These are phyloP conservation scores for Carex kokanica DNA, from an alignment of 176 grass and related monocot genomes.

Conservation along the genomic window DNA sequence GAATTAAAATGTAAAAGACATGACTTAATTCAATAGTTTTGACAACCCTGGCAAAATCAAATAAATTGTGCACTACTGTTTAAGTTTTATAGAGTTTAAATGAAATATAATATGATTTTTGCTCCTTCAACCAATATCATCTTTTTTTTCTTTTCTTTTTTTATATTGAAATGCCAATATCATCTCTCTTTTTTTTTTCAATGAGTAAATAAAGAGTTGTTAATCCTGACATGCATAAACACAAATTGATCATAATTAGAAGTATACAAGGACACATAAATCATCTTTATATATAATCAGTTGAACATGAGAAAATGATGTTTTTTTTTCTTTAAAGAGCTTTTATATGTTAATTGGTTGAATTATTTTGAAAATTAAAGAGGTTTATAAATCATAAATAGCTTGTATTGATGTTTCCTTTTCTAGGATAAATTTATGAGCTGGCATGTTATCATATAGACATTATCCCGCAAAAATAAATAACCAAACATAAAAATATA, in stretches of 20 bases:
- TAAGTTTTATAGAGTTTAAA: too few relatives aligned
- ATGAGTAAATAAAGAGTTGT: not conserved
- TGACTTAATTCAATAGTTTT: not conserved
- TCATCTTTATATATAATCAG: not conserved
- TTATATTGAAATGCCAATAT: too few relatives aligned
- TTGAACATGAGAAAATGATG: not conserved
- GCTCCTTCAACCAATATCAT: not conserved
- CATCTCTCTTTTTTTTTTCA: not conserved
- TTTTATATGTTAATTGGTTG: not conserved
- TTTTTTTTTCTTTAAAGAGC: not conserved
- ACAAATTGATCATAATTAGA: not conserved
- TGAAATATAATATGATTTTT: too few relatives aligned
- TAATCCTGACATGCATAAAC: not conserved
- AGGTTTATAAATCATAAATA: not conserved
- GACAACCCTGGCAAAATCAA: not conserved
- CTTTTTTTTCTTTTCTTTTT: not conserved
- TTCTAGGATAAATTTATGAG: not conserved
- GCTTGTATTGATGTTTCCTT: not conserved
- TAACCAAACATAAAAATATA: not conserved
- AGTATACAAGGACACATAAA: not conserved
- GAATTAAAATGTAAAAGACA: too few relatives aligned
- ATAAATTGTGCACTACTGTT: too few relatives aligned
- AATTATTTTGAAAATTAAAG: not conserved
- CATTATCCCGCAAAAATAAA: not conserved
- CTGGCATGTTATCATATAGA: not conserved